phyloP scores from a whole-genome alignment of 805 yeast genomes.

The Myxozyma sirexii region DNA sequence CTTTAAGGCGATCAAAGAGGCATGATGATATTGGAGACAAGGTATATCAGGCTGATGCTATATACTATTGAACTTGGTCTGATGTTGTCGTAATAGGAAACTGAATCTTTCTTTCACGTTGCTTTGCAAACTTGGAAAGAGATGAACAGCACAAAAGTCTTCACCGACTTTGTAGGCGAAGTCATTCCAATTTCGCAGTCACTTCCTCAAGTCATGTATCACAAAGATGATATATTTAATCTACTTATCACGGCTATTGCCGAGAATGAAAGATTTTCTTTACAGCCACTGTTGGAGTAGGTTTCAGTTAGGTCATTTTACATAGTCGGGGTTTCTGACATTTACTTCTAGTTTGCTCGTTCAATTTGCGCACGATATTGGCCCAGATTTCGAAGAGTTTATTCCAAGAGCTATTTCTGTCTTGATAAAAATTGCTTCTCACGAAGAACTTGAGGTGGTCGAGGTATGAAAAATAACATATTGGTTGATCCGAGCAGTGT shows the following conservation, averaged over 20 bases:
- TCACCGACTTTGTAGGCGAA: slow-evolving; percentile 61
- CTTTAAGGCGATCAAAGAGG: slow-evolving; percentile 46
- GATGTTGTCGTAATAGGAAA: slow-evolving; percentile 20
- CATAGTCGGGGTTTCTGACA: not conserved
- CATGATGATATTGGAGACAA: slow-evolving; percentile 36
- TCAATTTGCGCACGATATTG: slow-evolving; percentile 88
- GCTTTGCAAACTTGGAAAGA: slow-evolving; percentile 87
- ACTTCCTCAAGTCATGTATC: slow-evolving; percentile 77
- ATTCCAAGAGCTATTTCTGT: slow-evolving; percentile 57
- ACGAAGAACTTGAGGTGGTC: slow-evolving; percentile 58
- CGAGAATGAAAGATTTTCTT: slow-evolving; percentile 65
- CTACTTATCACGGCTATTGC: slow-evolving; percentile 52
- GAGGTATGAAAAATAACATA: slow-evolving; percentile 46
- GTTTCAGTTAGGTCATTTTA: slow-evolving; percentile 13
- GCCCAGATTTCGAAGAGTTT: slow-evolving; percentile 81
- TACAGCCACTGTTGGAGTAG: slow-evolving; percentile 77
- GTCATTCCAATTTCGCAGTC: slow-evolving; percentile 63
- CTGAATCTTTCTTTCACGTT: slow-evolving; percentile 69
- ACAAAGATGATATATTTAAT: slow-evolving; percentile 63
- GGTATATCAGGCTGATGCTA: too few relatives aligned
- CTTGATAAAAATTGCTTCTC: slow-evolving; percentile 59
- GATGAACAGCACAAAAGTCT: slow-evolving; percentile 73
- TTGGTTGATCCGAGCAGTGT: not conserved
- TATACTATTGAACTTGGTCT: too few relatives aligned
- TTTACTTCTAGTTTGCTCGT: slow-evolving; percentile 53